Conservation (phyloP, 768 basidiomycete species). For the Russula abietina region DNA sequence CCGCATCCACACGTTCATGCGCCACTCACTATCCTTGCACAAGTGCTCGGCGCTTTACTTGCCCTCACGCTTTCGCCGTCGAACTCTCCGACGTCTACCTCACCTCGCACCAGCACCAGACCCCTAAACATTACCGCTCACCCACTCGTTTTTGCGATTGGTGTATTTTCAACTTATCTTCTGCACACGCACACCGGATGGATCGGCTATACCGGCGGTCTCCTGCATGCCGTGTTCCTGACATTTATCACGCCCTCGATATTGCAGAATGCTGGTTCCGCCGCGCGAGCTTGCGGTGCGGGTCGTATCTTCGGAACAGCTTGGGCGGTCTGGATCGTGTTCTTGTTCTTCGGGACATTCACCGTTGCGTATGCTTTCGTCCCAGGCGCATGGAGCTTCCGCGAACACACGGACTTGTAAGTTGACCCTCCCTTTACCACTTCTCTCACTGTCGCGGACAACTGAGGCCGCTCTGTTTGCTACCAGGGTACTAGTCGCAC, state of each 20-base stretch:
- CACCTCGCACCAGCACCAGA: not conserved
- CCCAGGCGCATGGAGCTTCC: constrained; percentile 65
- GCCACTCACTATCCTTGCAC: constrained; percentile 58
- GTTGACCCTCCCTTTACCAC: constrained; percentile 28
- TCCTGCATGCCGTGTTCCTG: constrained; percentile 55
- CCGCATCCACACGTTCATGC: constrained; percentile 69
- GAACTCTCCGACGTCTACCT: not conserved
- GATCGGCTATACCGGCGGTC: constrained; percentile 63
- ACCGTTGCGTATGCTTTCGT: constrained; percentile 91
- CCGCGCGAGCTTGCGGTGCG: constrained; percentile 31
- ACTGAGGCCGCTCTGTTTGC: not conserved
- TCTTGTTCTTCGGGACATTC: constrained; percentile 67
- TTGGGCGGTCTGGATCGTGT: constrained; percentile 53
- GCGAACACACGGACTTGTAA: constrained; percentile 73
- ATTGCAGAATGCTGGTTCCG: constrained; percentile 42
- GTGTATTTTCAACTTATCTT: constrained; percentile 45
- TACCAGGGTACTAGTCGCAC: constrained; percentile 47
- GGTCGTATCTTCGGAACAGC: constrained; percentile 50
- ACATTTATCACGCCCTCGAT: constrained; percentile 57
- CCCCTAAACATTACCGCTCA: constrained; percentile 32
- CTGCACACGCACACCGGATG: constrained; percentile 61
- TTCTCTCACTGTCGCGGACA: not conserved
- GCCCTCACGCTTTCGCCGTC: constrained; percentile 32
- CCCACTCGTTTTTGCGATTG: constrained; percentile 51
- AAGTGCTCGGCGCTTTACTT: constrained; percentile 50